Evolutionary conservation across 2,329 filamentous ascomycete species (phyloP).

Genomic region (Chaetomium strumarium): DNA sequence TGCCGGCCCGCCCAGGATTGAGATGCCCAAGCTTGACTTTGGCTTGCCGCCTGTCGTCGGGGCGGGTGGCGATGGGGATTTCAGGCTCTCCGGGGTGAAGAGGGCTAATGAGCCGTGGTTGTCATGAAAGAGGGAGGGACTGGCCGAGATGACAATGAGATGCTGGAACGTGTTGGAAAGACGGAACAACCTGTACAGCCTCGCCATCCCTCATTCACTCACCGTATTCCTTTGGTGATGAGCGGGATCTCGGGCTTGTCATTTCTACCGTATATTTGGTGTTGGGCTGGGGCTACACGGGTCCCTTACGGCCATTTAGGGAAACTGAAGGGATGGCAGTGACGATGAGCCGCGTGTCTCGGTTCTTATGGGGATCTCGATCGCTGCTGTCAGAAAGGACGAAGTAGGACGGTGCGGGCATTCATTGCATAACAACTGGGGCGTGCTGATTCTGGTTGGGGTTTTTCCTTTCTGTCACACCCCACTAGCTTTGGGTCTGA

Average conservation of each 20-base stretch:
- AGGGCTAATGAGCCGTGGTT: slow-evolving; percentile 12
- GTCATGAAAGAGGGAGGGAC: not conserved
- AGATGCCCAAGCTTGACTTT: slow-evolving; percentile 16
- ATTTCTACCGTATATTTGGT: not conserved
- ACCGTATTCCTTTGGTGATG: not conserved
- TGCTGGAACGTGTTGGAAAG: not conserved
- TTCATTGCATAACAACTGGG: no score
- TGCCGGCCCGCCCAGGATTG: slow-evolving; percentile 16
- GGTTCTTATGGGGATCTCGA: no score
- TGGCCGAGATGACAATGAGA: not conserved
- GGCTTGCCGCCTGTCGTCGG: not conserved
- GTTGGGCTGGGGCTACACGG: not conserved
- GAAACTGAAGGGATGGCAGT: not conserved
- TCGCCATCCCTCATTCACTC: not conserved
- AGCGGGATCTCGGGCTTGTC: no score
- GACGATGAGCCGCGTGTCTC: not conserved
- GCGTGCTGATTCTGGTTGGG: no score
- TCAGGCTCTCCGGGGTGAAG: not conserved
- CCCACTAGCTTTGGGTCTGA: slow-evolving; percentile 1
- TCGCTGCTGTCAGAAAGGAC: no score
- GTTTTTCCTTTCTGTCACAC: not conserved
- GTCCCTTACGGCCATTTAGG: not conserved
- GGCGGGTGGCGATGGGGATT: not conserved
- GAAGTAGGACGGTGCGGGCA: no score
- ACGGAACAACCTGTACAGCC: no score